phyloP scores from a whole-genome alignment of 169 alveolate species.

The Cryptosporidium baileyi region DNA sequence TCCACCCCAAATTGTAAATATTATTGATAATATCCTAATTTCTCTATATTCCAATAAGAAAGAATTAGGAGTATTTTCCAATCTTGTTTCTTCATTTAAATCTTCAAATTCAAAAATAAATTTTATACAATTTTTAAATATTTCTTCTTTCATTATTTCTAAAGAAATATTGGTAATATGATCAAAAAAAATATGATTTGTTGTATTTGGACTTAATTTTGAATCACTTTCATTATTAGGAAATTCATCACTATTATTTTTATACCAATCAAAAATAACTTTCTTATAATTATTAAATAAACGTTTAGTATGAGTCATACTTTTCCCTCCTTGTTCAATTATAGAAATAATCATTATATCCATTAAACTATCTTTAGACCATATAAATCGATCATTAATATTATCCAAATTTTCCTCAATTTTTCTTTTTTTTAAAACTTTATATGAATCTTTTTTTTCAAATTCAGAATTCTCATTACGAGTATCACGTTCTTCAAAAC shows the following conservation, averaged over 20 bases:
- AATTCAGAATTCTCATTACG: neutral
- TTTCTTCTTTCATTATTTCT: neutral
- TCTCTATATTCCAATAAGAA: neutral
- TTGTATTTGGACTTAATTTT: neutral
- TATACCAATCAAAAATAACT: constrained; percentile 4
- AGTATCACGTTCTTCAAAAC: constrained; percentile 14
- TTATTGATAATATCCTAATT: neutral
- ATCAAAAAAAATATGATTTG: neutral
- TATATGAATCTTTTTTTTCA: neutral
- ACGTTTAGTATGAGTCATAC: constrained; percentile 40
- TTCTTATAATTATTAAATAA: constrained; percentile 15
- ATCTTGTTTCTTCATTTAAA: neutral
- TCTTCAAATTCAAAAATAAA: neutral
- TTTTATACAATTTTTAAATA: neutral
- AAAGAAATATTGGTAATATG: constrained; percentile 1
- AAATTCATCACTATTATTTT: neutral
- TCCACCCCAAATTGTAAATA: constrained; percentile 47
- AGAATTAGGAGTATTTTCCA: neutral
- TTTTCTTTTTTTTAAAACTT: constrained; percentile 30
- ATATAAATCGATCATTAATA: neutral
- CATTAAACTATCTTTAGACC: constrained; percentile 28
- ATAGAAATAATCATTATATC: constrained; percentile 35
- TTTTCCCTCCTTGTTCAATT: constrained; percentile 18
- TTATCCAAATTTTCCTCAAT: neutral
- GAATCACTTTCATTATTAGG: neutral